These are phyloP conservation scores for Nyssa sinensis DNA, from an alignment of 148 eudicot genomes.

Conservation along the genomic window DNA sequence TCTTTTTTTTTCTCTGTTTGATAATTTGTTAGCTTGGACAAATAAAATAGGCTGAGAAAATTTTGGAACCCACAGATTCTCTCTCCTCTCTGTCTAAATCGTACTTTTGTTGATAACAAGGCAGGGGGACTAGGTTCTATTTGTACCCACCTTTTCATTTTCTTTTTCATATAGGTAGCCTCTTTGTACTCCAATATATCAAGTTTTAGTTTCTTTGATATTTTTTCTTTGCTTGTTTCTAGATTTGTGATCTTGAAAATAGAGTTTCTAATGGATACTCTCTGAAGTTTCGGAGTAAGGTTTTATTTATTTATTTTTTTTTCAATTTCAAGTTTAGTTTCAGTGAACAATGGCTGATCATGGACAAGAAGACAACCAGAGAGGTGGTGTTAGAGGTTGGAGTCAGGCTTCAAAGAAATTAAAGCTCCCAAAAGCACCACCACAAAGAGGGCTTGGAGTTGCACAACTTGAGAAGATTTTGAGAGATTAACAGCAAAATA, in stretches of 20 bases:
- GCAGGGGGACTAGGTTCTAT: background rate
- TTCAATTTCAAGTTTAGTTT: too few relatives aligned
- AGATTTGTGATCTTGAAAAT: background rate
- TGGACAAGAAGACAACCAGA: background rate
- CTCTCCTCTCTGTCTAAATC: background rate
- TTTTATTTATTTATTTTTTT: background rate
- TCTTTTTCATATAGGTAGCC: slow-evolving; percentile 1
- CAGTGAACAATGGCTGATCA: background rate
- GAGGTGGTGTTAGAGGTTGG: background rate
- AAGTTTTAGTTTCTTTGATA: background rate
- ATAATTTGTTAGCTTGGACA: background rate
- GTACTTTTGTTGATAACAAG: background rate
- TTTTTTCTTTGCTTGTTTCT: background rate
- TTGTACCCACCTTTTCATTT: background rate
- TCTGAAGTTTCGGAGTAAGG: background rate
- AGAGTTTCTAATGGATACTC: background rate
- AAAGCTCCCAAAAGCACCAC: background rate
- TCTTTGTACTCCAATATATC: background rate
- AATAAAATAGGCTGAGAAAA: background rate
- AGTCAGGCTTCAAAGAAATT: background rate
- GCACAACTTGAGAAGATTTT: slow-evolving; percentile 2
- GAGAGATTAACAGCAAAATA: background rate
- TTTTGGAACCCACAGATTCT: background rate
- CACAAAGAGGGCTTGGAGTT: background rate
- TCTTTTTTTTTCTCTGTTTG: background rate